Evolutionary conservation across 2,329 filamentous ascomycete species (phyloP).

Genomic region (Beauveria australis): DNA sequence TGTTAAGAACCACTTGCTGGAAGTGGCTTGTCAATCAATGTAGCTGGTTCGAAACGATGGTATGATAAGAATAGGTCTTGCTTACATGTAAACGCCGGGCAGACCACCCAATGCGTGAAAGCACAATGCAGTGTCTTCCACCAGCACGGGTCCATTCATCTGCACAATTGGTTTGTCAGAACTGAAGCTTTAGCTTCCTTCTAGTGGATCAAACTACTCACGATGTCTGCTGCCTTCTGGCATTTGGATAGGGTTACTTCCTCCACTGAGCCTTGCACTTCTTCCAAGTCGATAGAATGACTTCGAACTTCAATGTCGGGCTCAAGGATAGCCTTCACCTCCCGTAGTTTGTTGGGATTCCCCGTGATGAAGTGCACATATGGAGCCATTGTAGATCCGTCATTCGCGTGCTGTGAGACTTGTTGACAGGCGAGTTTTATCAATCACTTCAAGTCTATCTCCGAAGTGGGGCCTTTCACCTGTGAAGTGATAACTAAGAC

Average conservation of each 20-base stretch:
- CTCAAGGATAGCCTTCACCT: constrained; percentile 82
- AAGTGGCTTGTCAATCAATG: constrained; percentile 7
- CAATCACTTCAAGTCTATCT: no score
- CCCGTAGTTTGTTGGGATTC: constrained; percentile 86
- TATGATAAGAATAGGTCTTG: constrained; percentile 8
- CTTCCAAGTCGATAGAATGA: constrained; percentile 70
- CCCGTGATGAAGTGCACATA: constrained; percentile 88
- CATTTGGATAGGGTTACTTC: constrained; percentile 89
- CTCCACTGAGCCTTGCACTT: constrained; percentile 88
- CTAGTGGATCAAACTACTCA: constrained; percentile 27
- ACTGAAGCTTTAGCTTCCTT: not conserved
- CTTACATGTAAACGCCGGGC: constrained; percentile 91
- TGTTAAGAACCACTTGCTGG: constrained; percentile 88
- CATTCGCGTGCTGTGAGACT: no score
- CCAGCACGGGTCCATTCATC: constrained; percentile 80
- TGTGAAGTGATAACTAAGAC: no score
- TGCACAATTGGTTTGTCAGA: constrained; percentile 25
- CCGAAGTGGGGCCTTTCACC: no score
- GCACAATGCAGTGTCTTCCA: constrained; percentile 92
- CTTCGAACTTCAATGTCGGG: constrained; percentile 64
- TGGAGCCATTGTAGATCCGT: constrained; percentile 29
- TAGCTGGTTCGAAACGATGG: not conserved
- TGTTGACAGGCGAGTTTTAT: not conserved
- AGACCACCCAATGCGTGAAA: constrained; percentile 87
- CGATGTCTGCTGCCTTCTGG: constrained; percentile 66